A percentile compares a stretch with the other conserved stretches of the same genome.
phyloP scores from a whole-genome alignment of 2,329 filamentous ascomycete species.

The Apiospora hydei region DNA sequence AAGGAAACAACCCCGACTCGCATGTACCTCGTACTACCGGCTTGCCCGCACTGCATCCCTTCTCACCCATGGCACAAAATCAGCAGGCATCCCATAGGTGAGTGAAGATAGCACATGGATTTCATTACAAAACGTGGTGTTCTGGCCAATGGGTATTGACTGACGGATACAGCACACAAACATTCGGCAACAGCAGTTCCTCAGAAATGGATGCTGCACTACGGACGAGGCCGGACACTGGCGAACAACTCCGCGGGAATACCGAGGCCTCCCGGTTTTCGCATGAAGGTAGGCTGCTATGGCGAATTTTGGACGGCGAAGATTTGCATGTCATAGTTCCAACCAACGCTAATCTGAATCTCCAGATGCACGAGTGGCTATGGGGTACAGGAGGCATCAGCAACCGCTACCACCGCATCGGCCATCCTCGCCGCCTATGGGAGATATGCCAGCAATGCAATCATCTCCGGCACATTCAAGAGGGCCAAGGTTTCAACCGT shows the following conservation, averaged over 20 bases:
- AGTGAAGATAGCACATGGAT: not conserved
- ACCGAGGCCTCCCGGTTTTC: not conserved
- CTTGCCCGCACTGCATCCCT: constrained; percentile 24
- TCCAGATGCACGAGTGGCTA: not conserved
- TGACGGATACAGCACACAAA: constrained; percentile 1
- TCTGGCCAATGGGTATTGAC: not conserved
- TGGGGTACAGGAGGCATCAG: not conserved
- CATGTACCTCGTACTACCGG: constrained; percentile 21
- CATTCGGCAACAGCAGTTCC: not conserved
- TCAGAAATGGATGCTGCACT: constrained; percentile 6
- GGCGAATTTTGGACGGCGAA: not conserved
- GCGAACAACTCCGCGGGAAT: not conserved
- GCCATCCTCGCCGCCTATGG: constrained; percentile 21
- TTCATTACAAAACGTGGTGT: not conserved
- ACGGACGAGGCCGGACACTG: not conserved
- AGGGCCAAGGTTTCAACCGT: not conserved
- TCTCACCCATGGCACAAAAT: not conserved
- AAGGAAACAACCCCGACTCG: constrained; percentile 12
- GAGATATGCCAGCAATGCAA: not conserved
- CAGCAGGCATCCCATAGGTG: constrained; percentile 8
- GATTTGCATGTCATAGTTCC: not conserved
- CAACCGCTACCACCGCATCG: constrained; percentile 21
- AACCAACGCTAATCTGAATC: not conserved
- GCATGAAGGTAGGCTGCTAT: not conserved
- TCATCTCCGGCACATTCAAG: not conserved